A percentile compares a stretch with the other conserved stretches of the same genome.
Evolutionary conservation across 768 basidiomycete species (phyloP).

Genomic region (Asterophora lycoperdoides): DNA sequence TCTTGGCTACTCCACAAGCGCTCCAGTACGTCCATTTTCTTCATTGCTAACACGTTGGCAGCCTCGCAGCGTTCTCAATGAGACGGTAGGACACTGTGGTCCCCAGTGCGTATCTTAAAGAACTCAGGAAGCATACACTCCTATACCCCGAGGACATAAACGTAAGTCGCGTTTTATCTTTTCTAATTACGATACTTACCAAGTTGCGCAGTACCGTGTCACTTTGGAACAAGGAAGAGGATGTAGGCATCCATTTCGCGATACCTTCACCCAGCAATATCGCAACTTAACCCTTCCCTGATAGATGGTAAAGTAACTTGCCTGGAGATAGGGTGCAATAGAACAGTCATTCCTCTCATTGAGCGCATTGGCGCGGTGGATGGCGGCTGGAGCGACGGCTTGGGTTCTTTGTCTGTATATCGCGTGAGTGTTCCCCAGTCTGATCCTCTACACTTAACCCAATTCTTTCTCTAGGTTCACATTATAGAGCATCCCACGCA

Average conservation of each 20-base stretch:
- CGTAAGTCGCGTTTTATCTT: conserved; percentile 21
- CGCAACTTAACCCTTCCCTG: not conserved
- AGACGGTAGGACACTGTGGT: conserved; percentile 13
- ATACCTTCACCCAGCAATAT: not conserved
- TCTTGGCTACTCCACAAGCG: conserved; percentile 5
- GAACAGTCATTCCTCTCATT: conserved; percentile 28
- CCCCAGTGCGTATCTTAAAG: conserved; percentile 33
- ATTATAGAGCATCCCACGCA: conserved; percentile 27
- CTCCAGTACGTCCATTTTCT: conserved; percentile 8
- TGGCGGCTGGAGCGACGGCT: conserved; percentile 39
- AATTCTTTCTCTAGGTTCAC: conserved; percentile 22
- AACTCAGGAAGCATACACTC: conserved; percentile 28
- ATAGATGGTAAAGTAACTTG: conserved; percentile 42
- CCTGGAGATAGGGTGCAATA: conserved; percentile 43
- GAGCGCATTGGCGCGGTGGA: conserved; percentile 27
- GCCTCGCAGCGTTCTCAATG: not conserved
- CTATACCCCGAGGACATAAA: conserved; percentile 31
- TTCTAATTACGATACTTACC: not conserved
- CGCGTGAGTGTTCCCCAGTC: conserved; percentile 30
- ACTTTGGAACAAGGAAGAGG: conserved; percentile 31
- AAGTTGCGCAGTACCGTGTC: conserved; percentile 31
- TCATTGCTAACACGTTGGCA: not conserved
- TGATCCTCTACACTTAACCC: not conserved
- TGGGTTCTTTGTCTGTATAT: conserved; percentile 46
- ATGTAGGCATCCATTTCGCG: conserved; percentile 30